Base-by-base conservation (phyloP, 2,329 filamentous ascomycete species). In the Exophiala sp. region DNA sequence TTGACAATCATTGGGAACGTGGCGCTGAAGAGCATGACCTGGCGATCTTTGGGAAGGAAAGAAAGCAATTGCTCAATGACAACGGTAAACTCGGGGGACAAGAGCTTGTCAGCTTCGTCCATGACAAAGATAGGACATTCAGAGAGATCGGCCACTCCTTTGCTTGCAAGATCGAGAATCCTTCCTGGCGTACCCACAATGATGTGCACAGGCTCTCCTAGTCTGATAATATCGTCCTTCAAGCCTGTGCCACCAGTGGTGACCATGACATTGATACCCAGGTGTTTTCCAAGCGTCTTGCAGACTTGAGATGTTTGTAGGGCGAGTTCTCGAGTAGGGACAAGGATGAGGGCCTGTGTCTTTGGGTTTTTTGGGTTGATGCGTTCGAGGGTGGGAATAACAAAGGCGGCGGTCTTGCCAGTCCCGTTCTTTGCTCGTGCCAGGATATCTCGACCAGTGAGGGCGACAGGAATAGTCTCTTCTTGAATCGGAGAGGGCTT, bases 401-500 rank as follows among this genome's bases (percentile, higher is more conserved):
- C 87, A 68, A 97, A 98, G 56, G 94, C 94, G 19, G 91, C 93
- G 8, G 93, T 98, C 75, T 98, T 98, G 67, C 93, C 93, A 30
- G 93, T 98, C 58, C 93, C 93, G 69, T 98, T 98, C 77, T 98
- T 98, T 60, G 93, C 93, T 70, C 93, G 82, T 53, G 93, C 93
- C 58, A 98, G 80, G 63, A 98, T 90, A 66, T 98, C 93, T 71
- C 91, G 82, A 49, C 93, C 93, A 41, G 91, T 95, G 50, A 98
- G 79, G 43, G 93, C 93, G 59, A 98, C 91, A 41, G 93, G 93
- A 64, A 98, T 96, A 48, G 93, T 89, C 74, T 97, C 93, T 83
- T 98, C 93, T 81, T 98, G 93, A 63, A 98, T 98, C 9, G 93
- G 93, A 50, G 93, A 98, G 13, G 93, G 93, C 73, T 95, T 96